Evolutionary conservation across 1,284 basidiomycete species (phyloP).

Genomic region (Heliocybe sulcata): DNA sequence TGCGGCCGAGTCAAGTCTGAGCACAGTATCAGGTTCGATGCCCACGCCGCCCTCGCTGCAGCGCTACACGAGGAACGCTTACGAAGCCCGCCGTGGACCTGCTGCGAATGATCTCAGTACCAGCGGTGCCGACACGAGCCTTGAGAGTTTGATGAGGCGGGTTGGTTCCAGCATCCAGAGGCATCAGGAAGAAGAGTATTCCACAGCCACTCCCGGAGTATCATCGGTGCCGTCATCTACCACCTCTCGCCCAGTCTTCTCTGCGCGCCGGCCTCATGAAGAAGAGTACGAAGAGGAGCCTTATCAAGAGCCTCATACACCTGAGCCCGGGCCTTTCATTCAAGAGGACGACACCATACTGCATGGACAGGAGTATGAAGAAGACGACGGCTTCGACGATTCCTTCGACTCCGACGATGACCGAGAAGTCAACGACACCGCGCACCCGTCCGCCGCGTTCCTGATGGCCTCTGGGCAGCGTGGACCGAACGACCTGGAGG

Average conservation of each 20-base stretch:
- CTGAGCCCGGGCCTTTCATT: background rate
- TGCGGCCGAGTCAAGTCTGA: slow-evolving; percentile 49
- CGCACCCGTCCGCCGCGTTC: slow-evolving; percentile 23
- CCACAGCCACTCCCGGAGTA: background rate
- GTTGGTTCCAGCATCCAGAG: slow-evolving; percentile 28
- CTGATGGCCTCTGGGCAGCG: slow-evolving; percentile 18
- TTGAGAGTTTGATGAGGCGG: slow-evolving; percentile 47
- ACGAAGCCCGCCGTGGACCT: slow-evolving; percentile 15
- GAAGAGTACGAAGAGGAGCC: background rate
- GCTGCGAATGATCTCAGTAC: slow-evolving; percentile 12
- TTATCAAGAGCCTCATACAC: background rate
- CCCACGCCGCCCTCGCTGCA: slow-evolving; percentile 63
- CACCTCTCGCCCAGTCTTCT: too few relatives aligned
- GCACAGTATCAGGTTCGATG: too few relatives aligned
- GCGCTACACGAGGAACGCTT: slow-evolving; percentile 35
- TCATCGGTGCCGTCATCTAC: background rate
- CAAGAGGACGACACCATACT: slow-evolving; percentile 11
- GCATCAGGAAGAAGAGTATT: background rate
- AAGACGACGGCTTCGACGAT: slow-evolving; percentile 33
- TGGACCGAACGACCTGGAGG: slow-evolving; percentile 39
- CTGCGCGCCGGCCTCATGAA: background rate
- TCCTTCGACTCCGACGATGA: slow-evolving; percentile 47
- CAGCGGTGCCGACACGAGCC: slow-evolving; percentile 27
- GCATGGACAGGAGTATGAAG: slow-evolving; percentile 3
- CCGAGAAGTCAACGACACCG: slow-evolving; percentile 24